Evolutionary conservation across 169 alveolate species (phyloP).

Genomic region (Plasmodium reichenowi): DNA sequence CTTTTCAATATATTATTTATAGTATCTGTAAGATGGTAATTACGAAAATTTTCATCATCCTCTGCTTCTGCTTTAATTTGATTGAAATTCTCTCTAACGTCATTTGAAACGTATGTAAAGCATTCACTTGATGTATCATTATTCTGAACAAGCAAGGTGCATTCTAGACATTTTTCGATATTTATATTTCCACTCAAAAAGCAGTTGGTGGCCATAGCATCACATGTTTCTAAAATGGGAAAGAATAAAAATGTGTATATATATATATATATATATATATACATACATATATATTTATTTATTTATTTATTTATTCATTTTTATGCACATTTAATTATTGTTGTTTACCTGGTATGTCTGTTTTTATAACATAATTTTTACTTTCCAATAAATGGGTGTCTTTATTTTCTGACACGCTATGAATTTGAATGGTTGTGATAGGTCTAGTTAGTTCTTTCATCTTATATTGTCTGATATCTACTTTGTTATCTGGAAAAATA

Average conservation of each 20-base stretch:
- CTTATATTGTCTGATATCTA: slow-evolving; percentile 22
- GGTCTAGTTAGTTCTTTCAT: slow-evolving; percentile 22
- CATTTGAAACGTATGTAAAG: slow-evolving; percentile 24
- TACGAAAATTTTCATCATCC: slow-evolving; percentile 28
- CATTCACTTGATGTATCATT: not conserved
- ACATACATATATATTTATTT: too few species aligned
- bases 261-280: too few species aligned
- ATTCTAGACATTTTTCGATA: slow-evolving; percentile 35
- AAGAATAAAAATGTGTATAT: too few species aligned
- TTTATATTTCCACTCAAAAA: slow-evolving; percentile 42
- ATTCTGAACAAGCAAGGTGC: slow-evolving; percentile 29
- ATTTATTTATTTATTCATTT: too few species aligned
- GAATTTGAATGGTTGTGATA: slow-evolving; percentile 42
- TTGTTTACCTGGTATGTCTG: slow-evolving; percentile 36
- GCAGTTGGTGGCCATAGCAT: slow-evolving; percentile 13
- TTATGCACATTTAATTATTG: too few species aligned
- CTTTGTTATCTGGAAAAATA: not conserved
- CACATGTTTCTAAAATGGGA: slow-evolving; percentile 20
- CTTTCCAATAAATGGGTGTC: not conserved
- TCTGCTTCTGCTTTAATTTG: not conserved
- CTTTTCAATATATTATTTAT: slow-evolving; percentile 27
- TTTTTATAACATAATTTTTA: slow-evolving; percentile 19
- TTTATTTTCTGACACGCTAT: slow-evolving; percentile 2
- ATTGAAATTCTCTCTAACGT: not conserved
- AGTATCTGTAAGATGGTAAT: slow-evolving; percentile 7